Evolutionary conservation across 768 basidiomycete species (phyloP), one percentile per base, ranked within the genome.

Genomic region (Lanmaoa pseudosensibilis): DNA sequence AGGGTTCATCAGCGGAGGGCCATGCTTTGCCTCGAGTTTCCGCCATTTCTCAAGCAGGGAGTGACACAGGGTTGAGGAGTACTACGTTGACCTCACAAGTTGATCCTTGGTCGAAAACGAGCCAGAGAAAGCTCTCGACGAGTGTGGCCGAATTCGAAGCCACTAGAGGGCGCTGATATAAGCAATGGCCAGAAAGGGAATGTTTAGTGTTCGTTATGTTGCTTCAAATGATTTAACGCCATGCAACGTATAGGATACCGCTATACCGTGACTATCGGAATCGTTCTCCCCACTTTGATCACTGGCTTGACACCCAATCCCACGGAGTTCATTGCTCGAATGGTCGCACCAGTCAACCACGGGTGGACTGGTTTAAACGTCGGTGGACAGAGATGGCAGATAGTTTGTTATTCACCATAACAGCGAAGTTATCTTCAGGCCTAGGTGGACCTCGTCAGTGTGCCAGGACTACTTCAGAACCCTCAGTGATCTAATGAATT

Each of bases 21-120:
- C 88, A 96, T 54, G 93, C 92, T 78, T 93, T 94, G 65, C 83
- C 80, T 69, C 80, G 83, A 46, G 77, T 73, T 62, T 90, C 86
- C 49, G 84, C 79, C 85, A 88, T 90, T 71, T 69, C 16, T 46
- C 36, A n/a, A 51, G 48, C 21, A 52, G 21, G 40, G 39, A 40
- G 44, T 55, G 48, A 47, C 5, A 41, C 44, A 60, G 39, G 15
- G 16, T 53, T 49, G 37, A 39, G 25, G 34, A 48, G 45, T 45
- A 12, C 33, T 63, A 51, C 54, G 62, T 62, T 77, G 90, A 92
- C 90, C 89, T 91, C 90, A 92, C 90, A 74, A 73, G 77, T 73
- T 78, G 90, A 92, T 92, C 90, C 90, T 90, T 89, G 90, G 90
- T 90, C 90, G 70, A 73, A 54, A 44, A 50, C 11, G 12, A 47